phyloP scores from a whole-genome alignment of 805 yeast species.

The Candida ponderosae region DNA sequence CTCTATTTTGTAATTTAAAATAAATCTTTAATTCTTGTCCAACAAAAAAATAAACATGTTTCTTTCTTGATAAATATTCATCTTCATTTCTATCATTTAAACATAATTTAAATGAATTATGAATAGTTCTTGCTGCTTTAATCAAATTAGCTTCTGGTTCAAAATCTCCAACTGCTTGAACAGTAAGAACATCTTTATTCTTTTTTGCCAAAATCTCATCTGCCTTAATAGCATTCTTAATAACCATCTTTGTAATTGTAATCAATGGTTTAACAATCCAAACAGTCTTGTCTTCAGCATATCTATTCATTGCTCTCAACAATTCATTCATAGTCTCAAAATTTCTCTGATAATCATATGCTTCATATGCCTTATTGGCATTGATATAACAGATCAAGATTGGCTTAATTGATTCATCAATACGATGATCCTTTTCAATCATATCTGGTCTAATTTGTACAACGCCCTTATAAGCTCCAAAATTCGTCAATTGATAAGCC shows the following conservation, averaged over 20 bases:
- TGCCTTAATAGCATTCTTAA: slow-evolving; percentile 13
- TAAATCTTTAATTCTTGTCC: slow-evolving; percentile 64
- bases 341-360: slow-evolving; percentile 22
- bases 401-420: slow-evolving; percentile 2
- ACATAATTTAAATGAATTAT: slow-evolving; percentile 68
- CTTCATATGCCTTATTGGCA: slow-evolving; percentile 24
- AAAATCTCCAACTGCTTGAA: slow-evolving; percentile 12
- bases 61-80: slow-evolving; percentile 38
- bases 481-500: background rate
- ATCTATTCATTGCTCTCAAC: slow-evolving; percentile 39
- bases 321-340: slow-evolving; percentile 28
- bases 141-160: slow-evolving; percentile 32
- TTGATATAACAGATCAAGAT: slow-evolving; percentile 26
- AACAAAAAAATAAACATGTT: slow-evolving; percentile 63
- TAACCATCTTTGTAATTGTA: slow-evolving; percentile 31
- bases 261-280: slow-evolving; percentile 45
- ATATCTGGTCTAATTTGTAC: background rate
- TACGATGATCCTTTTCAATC: background rate
- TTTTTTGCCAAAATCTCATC: slow-evolving; percentile 14
- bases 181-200: slow-evolving; percentile 4
- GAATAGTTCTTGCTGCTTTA: slow-evolving; percentile 54
- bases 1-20: slow-evolving; percentile 55
- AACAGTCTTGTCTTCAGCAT: slow-evolving; percentile 41
- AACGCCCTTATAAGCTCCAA: background rate
- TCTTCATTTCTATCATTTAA: slow-evolving; percentile 70